A percentile compares a stretch with the other conserved stretches of the same genome.
These are phyloP conservation scores for Candida neerlandica DNA, from an alignment of 1,139 yeast species.

Conservation along the genomic window DNA sequence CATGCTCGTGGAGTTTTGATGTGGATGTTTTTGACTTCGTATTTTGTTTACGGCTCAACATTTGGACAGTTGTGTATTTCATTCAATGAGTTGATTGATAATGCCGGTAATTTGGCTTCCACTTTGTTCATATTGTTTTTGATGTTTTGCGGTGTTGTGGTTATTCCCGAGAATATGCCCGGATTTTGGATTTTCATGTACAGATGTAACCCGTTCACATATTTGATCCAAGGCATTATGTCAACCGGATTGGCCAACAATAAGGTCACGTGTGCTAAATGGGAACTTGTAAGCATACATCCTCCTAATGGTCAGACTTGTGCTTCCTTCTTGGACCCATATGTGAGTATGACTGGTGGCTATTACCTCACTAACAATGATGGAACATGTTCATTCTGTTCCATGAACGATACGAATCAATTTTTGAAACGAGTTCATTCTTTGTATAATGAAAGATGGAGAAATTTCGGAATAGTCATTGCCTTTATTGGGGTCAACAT, in stretches of 20 bases:
- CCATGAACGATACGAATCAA: conserved; percentile 48
- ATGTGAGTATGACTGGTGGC: conserved; percentile 49
- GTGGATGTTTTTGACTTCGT: conserved; percentile 45
- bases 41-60: conserved; percentile 33
- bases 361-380: conserved; percentile 42
- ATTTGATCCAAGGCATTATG: conserved; percentile 41
- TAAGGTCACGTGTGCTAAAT: conserved; percentile 24
- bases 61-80: conserved; percentile 41
- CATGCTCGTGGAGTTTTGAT: conserved; percentile 42
- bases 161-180: conserved; percentile 27
- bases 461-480: conserved; percentile 64
- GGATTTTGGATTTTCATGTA: conserved; percentile 55
- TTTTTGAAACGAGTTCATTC: conserved; percentile 50
- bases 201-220: conserved; percentile 70
- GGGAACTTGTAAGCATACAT: conserved; percentile 27
- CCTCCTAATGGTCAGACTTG: conserved; percentile 56
- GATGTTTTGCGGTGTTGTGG: conserved; percentile 38
- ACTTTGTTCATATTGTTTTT: conserved; percentile 32
- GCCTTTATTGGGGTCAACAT: conserved; percentile 53
- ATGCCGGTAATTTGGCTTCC: conserved; percentile 36
- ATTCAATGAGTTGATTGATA: conserved; percentile 37
- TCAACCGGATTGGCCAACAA: conserved; percentile 29
- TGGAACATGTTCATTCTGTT: conserved; percentile 53
- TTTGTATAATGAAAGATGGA: conserved; percentile 57
- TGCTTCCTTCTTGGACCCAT: conserved; percentile 50